Conservation (phyloP, 2,329 filamentous ascomycete species). For the Coleophoma eucalyptorum region DNA sequence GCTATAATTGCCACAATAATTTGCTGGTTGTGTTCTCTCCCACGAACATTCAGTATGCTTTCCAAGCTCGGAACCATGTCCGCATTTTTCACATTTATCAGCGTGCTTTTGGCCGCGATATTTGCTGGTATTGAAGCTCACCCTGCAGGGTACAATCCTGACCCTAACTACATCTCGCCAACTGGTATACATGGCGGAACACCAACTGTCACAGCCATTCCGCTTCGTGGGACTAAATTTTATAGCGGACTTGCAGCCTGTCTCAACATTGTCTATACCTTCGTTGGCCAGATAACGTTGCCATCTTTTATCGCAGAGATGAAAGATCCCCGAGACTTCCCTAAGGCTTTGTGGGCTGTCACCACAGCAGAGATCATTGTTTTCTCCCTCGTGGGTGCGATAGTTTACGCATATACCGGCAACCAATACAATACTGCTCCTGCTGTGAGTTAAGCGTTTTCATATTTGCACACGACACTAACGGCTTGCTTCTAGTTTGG, state of each 20-base stretch:
- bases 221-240: constrained; percentile 68
- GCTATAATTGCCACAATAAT: constrained; percentile 70
- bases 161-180: constrained; percentile 31
- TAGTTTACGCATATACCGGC: constrained; percentile 85
- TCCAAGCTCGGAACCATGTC: constrained; percentile 76
- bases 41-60: constrained; percentile 78
- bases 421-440: constrained; percentile 86
- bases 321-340: constrained; percentile 77
- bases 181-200: constrained; percentile 43
- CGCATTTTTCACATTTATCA: constrained; percentile 85
- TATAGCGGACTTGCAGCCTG: constrained; percentile 83
- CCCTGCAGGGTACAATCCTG: constrained; percentile 62
- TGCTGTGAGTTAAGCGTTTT: constrained; percentile 35
- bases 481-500: constrained; percentile 50
- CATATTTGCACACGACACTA: too few species aligned
- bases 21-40: constrained; percentile 76
- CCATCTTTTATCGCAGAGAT: constrained; percentile 96
- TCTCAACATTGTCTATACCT: constrained; percentile 93
- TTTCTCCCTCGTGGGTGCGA: constrained; percentile 75
- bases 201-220: constrained; percentile 65
- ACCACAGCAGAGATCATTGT: constrained; percentile 85
- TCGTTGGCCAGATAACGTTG: constrained; percentile 92
- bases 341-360: constrained; percentile 87
- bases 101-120: constrained; percentile 77
- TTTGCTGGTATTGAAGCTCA: constrained; percentile 76